A percentile compares a stretch with the other conserved stretches of the same genome.
Conservation (phyloP, 2,329 filamentous ascomycete genomes). For the Sordariomycetes sp. region DNA sequence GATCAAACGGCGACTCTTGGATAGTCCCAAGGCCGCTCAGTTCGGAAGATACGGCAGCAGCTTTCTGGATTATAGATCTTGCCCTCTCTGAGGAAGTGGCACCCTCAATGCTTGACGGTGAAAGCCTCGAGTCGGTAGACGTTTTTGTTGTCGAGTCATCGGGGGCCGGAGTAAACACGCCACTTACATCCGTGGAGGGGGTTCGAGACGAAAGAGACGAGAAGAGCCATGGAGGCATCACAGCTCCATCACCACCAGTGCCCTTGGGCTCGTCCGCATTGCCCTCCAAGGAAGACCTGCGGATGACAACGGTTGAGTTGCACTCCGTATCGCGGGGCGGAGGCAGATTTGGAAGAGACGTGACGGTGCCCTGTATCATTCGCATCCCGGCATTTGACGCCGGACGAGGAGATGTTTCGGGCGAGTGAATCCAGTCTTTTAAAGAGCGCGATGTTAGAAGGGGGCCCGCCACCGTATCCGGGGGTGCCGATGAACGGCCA, state of each 20-base stretch:
- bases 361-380: neutral
- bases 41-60: neutral
- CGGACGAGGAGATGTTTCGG: neutral
- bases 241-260: neutral
- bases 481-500: neutral
- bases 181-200: conserved; percentile 4
- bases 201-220: neutral
- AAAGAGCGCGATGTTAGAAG: neutral
- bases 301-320: conserved; percentile 4
- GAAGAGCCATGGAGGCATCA: neutral
- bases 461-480: neutral
- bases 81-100: neutral
- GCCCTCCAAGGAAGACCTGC: neutral
- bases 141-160: conserved; percentile 18
- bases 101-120: conserved; percentile 7
- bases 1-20: conserved; percentile 16
- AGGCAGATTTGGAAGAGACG: neutral
- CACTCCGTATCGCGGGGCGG: neutral
- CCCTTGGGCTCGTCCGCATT: neutral
- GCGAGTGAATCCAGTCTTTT: neutral
- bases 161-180: neutral
- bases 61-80: neutral
- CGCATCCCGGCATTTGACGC: neutral
- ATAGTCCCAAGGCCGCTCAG: conserved; percentile 19
- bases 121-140: conserved; percentile 20